Conservation (phyloP, 371 early-diverging fungal genomes). For the Rhizoclosmatium hyalinum region DNA sequence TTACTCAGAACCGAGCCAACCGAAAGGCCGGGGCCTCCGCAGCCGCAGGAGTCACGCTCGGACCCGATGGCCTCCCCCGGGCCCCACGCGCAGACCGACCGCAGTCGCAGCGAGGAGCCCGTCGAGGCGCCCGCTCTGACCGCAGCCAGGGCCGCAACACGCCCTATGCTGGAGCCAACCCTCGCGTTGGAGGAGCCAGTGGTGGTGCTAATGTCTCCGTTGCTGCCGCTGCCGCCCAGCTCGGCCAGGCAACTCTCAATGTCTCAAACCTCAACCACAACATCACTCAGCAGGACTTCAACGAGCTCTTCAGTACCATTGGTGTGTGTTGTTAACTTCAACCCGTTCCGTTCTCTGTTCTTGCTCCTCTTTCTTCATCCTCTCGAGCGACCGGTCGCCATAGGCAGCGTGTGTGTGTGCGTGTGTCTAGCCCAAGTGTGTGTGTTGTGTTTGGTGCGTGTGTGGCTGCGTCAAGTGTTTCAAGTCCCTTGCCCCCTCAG, state of each 20-base stretch:
- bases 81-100: neutral
- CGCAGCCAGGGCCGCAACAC: constrained; percentile 45
- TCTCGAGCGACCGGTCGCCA: neutral
- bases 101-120: constrained; percentile 35
- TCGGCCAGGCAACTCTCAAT: constrained; percentile 63
- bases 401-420: no score
- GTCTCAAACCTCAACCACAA: constrained; percentile 76
- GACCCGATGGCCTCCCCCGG: constrained; percentile 25
- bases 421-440: no score
- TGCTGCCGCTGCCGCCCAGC: constrained; percentile 19
- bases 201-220: neutral
- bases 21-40: neutral
- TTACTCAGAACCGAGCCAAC: constrained; percentile 24
- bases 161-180: constrained; percentile 53
- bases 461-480: no score
- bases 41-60: neutral
- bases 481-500: no score
- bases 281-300: constrained; percentile 72
- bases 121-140: constrained; percentile 48
- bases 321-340: constrained; percentile 39
- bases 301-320: constrained; percentile 47
- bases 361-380: constrained; percentile 5
- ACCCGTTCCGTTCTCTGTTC: constrained; percentile 1
- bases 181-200: constrained; percentile 32
- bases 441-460: no score